A percentile compares a stretch with the other conserved stretches of the same genome.
Evolutionary conservation across 441 rosid genomes (phyloP).

Genomic region (Manihot esculenta): DNA sequence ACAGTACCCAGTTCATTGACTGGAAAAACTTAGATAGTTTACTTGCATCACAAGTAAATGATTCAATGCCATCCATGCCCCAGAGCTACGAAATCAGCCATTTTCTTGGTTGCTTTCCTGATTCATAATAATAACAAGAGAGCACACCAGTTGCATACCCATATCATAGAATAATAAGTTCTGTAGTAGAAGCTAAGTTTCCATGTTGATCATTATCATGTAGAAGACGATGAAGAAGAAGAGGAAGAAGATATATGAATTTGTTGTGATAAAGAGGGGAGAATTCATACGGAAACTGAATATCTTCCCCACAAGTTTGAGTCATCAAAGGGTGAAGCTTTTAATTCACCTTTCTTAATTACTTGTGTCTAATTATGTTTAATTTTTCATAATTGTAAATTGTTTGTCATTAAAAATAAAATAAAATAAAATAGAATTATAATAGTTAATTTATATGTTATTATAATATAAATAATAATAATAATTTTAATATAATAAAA

Average conservation of each 20-base stretch:
- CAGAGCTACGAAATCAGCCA: slow-evolving; percentile 36
- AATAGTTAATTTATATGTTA: no score
- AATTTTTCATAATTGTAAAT: slow-evolving; percentile 29
- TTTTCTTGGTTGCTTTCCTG: slow-evolving; percentile 64
- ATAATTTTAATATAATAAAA: no score
- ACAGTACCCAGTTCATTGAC: slow-evolving; percentile 43
- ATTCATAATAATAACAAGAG: slow-evolving; percentile 27
- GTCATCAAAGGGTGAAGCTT: slow-evolving; percentile 20
- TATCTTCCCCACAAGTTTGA: slow-evolving; percentile 1
- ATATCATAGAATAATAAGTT: no score
- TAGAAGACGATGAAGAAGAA: neutral
- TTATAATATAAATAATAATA: no score
- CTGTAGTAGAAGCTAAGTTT: no score
- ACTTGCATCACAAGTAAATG: slow-evolving; percentile 44
- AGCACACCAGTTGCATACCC: no score
- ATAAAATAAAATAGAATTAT: no score
- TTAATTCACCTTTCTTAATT: slow-evolving; percentile 23
- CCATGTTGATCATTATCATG: no score
- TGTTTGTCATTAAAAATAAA: neutral
- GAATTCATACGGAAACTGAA: no score
- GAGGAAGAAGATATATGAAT: neutral
- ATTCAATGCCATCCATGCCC: slow-evolving; percentile 27
- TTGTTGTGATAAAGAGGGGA: neutral
- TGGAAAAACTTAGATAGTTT: slow-evolving; percentile 67
- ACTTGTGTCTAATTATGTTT: neutral